These are phyloP conservation scores for Gilbertella persicaria DNA, from an alignment of 371 early-diverging fungal species.

Conservation along the genomic window DNA sequence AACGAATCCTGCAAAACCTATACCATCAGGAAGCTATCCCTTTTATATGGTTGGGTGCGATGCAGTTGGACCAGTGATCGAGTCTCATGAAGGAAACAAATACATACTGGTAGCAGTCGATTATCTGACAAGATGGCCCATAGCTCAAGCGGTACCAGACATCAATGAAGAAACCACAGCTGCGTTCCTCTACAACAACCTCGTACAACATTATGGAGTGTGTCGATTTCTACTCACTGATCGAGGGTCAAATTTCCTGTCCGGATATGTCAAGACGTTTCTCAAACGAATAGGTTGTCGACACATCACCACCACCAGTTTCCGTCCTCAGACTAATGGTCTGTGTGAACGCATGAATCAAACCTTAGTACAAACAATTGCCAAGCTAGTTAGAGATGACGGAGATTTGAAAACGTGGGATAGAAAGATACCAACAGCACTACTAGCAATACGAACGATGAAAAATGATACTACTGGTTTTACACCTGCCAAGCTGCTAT, in stretches of 20 bases:
- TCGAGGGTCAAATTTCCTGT: slow-evolving; percentile 21
- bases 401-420: slow-evolving; percentile 12
- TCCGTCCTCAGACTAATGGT: slow-evolving; percentile 35
- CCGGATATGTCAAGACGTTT: slow-evolving; percentile 8
- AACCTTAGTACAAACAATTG: slow-evolving; percentile 10
- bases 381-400: slow-evolving; percentile 14
- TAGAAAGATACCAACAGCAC: slow-evolving; percentile 1
- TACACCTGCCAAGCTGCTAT: slow-evolving; percentile 14
- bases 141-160: slow-evolving; percentile 12
- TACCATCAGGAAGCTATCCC: slow-evolving; percentile 9
- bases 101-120: slow-evolving; percentile 13
- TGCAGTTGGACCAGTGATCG: slow-evolving; percentile 20
- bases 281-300: slow-evolving; percentile 9
- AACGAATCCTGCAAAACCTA: slow-evolving; percentile 7
- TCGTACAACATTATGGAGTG: slow-evolving; percentile 17
- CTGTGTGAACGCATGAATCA: slow-evolving; percentile 34
- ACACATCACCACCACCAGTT: slow-evolving; percentile 21
- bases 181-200: slow-evolving; percentile 11
- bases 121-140: slow-evolving; percentile 19
- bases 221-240: slow-evolving; percentile 18
- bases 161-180: slow-evolving; percentile 24
- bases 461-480: slow-evolving; percentile 14
- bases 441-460: slow-evolving; percentile 20
- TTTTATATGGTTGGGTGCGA: slow-evolving; percentile 26
- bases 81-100: slow-evolving; percentile 1